Percentiles rank a stretch among this genome's conserved stretches.
Conservation (phyloP, 2,329 filamentous ascomycete genomes). For the Cladosporium sp. region DNA sequence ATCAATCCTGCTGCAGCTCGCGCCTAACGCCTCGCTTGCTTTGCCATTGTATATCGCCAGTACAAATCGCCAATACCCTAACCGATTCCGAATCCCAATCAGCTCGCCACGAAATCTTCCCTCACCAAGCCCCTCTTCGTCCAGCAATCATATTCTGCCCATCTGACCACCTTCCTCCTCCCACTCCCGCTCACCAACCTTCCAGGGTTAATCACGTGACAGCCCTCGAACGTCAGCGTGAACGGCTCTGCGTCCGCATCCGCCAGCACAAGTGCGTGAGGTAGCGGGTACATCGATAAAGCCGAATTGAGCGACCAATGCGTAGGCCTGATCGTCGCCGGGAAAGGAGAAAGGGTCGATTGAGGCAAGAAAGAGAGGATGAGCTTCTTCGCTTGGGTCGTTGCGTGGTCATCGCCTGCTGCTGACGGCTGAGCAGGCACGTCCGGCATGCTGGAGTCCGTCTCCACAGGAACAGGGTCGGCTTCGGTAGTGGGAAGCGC, state of each 20-base stretch:
- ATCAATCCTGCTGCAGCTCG: too few relatives aligned
- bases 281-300: slow-evolving; percentile 79
- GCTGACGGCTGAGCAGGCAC: not conserved
- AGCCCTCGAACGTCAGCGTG: slow-evolving; percentile 86
- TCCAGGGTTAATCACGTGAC: slow-evolving; percentile 91
- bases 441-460: not conserved
- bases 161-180: slow-evolving; percentile 60
- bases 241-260: slow-evolving; percentile 79
- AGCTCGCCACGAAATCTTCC: slow-evolving; percentile 42
- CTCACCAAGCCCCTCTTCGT: slow-evolving; percentile 54
- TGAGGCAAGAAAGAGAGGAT: slow-evolving; percentile 92
- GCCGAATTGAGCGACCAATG: slow-evolving; percentile 80
- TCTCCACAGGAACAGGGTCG: slow-evolving; percentile 2
- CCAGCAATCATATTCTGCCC: slow-evolving; percentile 80
- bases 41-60: too few relatives aligned
- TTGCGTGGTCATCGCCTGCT: not conserved
- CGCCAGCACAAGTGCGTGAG: slow-evolving; percentile 73
- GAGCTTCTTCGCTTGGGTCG: slow-evolving; percentile 39
- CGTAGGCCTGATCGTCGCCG: slow-evolving; percentile 69
- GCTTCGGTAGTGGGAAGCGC: slow-evolving; percentile 18
- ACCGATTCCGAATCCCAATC: too few relatives aligned
- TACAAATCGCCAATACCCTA: too few relatives aligned
- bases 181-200: slow-evolving; percentile 58
- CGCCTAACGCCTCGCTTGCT: too few relatives aligned
- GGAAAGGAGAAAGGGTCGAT: slow-evolving; percentile 81